These are phyloP conservation scores for Pestalotiopsis sp. DNA, from an alignment of 2,329 filamentous ascomycete species.

Conservation along the genomic window DNA sequence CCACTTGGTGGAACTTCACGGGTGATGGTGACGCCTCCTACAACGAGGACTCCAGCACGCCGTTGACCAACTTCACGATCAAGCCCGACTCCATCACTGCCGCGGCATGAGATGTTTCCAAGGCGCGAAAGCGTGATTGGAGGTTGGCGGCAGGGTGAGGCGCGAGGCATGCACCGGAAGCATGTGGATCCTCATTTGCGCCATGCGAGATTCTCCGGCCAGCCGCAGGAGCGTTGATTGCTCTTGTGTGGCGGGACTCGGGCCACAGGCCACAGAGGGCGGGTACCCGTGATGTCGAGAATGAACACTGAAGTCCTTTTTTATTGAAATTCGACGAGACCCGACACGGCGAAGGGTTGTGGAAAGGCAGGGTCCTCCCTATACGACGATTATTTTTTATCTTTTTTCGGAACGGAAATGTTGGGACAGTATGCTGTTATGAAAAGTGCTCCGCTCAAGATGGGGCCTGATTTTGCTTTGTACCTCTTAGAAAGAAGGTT, in stretches of 20 bases:
- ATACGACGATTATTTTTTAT: not conserved
- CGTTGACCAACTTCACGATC: conserved; percentile 30
- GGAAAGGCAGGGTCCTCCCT: not conserved
- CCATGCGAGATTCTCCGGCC: not conserved
- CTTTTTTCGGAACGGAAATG: not conserved
- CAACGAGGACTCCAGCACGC: conserved; percentile 24
- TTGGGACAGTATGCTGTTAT: not conserved
- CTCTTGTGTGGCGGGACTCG: no score
- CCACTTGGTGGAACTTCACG: conserved; percentile 35
- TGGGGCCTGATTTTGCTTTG: not conserved
- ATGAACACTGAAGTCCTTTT: not conserved
- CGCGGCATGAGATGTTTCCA: conserved; percentile 21
- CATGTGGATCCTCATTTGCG: not conserved
- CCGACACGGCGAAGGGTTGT: not conserved
- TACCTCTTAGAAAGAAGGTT: not conserved
- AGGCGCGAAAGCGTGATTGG: not conserved
- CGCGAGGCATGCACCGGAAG: not conserved
- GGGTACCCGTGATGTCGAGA: not conserved
- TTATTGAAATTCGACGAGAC: not conserved
- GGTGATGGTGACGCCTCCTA: conserved; percentile 28
- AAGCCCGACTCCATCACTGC: conserved; percentile 27
- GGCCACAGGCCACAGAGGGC: not conserved
- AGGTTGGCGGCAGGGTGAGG: not conserved
- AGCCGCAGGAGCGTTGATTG: not conserved
- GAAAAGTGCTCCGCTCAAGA: not conserved